Evolutionary conservation across 805 yeast genomes (phyloP).

Genomic region (Starmerella bombi): DNA sequence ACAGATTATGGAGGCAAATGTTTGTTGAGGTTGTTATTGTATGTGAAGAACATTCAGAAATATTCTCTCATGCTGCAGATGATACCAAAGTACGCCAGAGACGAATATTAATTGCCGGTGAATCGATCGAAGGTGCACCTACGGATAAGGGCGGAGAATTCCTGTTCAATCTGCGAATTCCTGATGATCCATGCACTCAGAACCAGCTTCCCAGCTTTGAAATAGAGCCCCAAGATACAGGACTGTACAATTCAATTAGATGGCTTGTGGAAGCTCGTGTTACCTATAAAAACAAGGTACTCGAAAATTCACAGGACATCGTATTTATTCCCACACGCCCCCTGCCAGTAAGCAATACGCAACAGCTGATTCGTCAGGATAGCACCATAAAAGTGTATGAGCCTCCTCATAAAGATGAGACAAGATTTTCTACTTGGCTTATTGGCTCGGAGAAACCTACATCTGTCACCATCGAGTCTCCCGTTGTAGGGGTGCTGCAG

Average conservation of each 20-base stretch:
- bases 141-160: conserved; percentile 4
- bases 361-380: background rate
- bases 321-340: conserved; percentile 10
- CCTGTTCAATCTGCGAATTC: conserved; percentile 10
- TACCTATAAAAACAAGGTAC: conserved; percentile 1
- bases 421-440: no score
- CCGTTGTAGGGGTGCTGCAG: conserved; percentile 4
- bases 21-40: conserved; percentile 7
- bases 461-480: background rate
- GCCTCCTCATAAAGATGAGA: background rate
- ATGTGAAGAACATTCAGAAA: conserved; percentile 15
- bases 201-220: conserved; percentile 13
- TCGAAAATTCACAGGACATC: conserved; percentile 2
- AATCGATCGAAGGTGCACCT: conserved; percentile 5
- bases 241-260: conserved; percentile 3
- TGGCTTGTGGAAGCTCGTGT: conserved; percentile 10
- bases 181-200: conserved; percentile 9
- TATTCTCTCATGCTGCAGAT: background rate
- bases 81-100: background rate
- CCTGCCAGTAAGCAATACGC: background rate
- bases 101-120: conserved; percentile 5
- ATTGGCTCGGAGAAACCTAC: background rate
- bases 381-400: background rate
- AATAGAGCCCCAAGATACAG: conserved; percentile 1
- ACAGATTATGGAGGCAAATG: conserved; percentile 7